Base-by-base conservation (phyloP, 2,329 filamentous ascomycete species). In the Cadophora luteo-olivacea region DNA sequence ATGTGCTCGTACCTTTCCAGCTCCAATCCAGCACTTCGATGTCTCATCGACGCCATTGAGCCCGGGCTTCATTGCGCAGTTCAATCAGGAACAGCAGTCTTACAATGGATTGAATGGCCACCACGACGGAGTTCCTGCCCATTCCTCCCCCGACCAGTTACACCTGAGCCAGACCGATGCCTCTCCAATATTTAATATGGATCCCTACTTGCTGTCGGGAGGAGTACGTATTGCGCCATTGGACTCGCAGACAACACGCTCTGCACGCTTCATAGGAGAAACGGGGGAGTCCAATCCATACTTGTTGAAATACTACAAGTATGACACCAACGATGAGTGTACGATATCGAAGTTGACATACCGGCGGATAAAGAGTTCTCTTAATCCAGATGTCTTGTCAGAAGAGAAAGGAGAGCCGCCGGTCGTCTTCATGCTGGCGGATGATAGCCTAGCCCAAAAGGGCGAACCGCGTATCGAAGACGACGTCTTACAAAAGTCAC, bases 281-380 rank as follows among this genome's bases (percentile, higher is more conserved):
- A 77, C 76, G 6, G 76, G 76, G 52, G 76, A 78, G 64, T 76
- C 75, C 24, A 77, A 76, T 67, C 76, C 76, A 45, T 78, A 78
- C 58, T 64, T 78, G 6, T 68, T 78, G 9, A 72, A 73, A 24
- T 73, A 75, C 36, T 77, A 77, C 65, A 68, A 63, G 54, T 78
- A 77, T 65, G 70, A 77, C 66, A 72, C 73, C 32, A 76, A 77
- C 49, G 76, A 78, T 54, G 76, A 78, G 60, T 77, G 76, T 62
- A 76, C 76, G 1, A 73, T 76, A 64, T 77, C 76, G 7, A 77
- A 77, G 62, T 68, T 77, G 60, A 77, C 75, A 41, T 78, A 77
- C 60, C 71, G 76, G 6, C 73, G 76, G 25, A 74, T 78, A 49
- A 73, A 73, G 41, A 76, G 68, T 48, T 61, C 57, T 22, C 62